A percentile compares a stretch with the other conserved stretches of the same genome.
Conservation (phyloP, 1,284 basidiomycete species). For the Cutaneotrichosporon arboriforme region DNA sequence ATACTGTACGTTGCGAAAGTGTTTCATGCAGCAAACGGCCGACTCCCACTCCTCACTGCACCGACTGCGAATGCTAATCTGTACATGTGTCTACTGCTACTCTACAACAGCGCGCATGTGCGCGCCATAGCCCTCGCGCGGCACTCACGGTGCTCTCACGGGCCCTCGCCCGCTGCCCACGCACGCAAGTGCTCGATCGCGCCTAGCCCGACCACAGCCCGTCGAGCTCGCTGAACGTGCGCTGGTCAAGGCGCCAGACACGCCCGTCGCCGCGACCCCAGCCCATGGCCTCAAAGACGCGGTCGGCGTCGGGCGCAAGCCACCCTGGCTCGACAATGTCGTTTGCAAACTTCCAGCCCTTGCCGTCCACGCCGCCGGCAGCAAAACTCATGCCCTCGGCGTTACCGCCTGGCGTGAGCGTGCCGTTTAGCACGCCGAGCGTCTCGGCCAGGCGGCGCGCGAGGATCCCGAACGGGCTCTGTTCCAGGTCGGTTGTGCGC, state of each 20-base stretch:
- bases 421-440: conserved; percentile 75
- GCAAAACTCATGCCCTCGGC: conserved; percentile 42
- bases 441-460: conserved; percentile 74
- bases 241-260: conserved; percentile 27
- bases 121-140: too few relatives aligned
- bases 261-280: conserved; percentile 17
- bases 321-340: conserved; percentile 67
- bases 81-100: conserved; percentile 1
- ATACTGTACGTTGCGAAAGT: too few relatives aligned
- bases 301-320: conserved; percentile 64
- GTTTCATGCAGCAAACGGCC: too few relatives aligned
- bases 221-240: conserved; percentile 40
- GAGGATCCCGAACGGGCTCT: conserved; percentile 58
- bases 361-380: conserved; percentile 58
- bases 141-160: too few relatives aligned
- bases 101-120: neutral
- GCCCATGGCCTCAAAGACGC: conserved; percentile 48
- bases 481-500: conserved; percentile 50
- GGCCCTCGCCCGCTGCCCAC: too few relatives aligned
- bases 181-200: neutral
- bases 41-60: too few relatives aligned
- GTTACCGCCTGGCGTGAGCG: conserved; percentile 26
- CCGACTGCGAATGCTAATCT: neutral
- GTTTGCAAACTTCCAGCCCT: conserved; percentile 69
- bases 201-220: conserved; percentile 27